Conservation (phyloP, 768 basidiomycete species). For the Macrocybe gigantea region DNA sequence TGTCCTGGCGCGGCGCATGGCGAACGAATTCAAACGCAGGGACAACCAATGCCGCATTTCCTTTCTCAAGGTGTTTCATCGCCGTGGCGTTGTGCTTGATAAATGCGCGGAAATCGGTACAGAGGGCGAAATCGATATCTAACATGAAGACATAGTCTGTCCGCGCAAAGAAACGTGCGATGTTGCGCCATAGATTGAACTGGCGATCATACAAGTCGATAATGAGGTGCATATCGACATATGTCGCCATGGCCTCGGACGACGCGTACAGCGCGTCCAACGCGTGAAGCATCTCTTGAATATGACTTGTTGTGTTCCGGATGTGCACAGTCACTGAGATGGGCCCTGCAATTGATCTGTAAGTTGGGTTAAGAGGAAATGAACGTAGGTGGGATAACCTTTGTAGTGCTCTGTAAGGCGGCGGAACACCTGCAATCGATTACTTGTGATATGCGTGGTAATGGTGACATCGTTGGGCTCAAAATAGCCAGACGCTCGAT, state of each 20-base stretch:
- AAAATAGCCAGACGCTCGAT: conserved; percentile 53
- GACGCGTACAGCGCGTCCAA: conserved; percentile 65
- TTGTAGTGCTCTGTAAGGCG: conserved; percentile 72
- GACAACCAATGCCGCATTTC: conserved; percentile 68
- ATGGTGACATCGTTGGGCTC: conserved; percentile 72
- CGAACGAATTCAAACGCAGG: conserved; percentile 81
- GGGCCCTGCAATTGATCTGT: conserved; percentile 44
- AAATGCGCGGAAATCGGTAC: conserved; percentile 69
- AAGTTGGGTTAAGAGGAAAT: background rate
- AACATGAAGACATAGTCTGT: conserved; percentile 88
- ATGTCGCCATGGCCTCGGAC: conserved; percentile 55
- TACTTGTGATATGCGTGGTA: conserved; percentile 78
- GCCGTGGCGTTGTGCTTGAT: conserved; percentile 39
- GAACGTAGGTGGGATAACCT: conserved; percentile 34
- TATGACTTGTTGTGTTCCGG: conserved; percentile 40
- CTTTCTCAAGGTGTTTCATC: conserved; percentile 46
- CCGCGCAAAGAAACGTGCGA: conserved; percentile 76
- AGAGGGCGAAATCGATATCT: conserved; percentile 83
- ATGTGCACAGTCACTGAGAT: conserved; percentile 83
- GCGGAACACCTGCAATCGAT: conserved; percentile 67
- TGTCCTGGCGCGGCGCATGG: conserved; percentile 42
- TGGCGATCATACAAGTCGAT: conserved; percentile 77
- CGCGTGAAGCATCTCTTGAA: conserved; percentile 48
- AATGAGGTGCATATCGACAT: conserved; percentile 84
- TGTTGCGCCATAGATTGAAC: conserved; percentile 88